Evolutionary conservation across 768 basidiomycete species (phyloP), one percentile per base, ranked within the genome.

Genomic region (Panus rudis): DNA sequence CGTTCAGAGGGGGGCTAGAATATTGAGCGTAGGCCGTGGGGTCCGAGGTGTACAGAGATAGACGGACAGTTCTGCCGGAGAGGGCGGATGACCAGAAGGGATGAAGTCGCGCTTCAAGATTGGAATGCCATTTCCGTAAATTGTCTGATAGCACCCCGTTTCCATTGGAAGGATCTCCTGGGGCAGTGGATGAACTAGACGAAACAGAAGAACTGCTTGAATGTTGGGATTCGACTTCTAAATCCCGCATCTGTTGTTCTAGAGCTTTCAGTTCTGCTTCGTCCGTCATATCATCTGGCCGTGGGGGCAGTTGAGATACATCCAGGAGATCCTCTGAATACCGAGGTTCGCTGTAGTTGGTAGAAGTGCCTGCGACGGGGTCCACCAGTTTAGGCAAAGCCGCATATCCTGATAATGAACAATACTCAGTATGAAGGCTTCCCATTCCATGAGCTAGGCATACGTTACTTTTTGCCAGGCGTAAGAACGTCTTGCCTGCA

Each of bases 1-100:
- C 47, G 14, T 46, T 35, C 0, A 52, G 42, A 6, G 60, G 39
- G 10, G 53, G 48, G 22, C 45, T 50, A 28, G 37, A 46, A 17
- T 32, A 24, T 12, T 35, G 30, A 10, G 46, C 48, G 25, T 39
- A 45, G 5, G 45, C 33, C 41, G 49, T 33, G 54, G 62, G 46
- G 63, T 65, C 30, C 60, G 66, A 12, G 59, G 76, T 63, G 52
- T 76, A 84, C n/a, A 92, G 54, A 17, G 76, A 68, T 4, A 92
- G 52, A 13, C 75, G 72, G 6, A 92, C 65, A 2, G 63, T 72
- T 14, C 89, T 75, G 20, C 76, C 70, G 8, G 83, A 55, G 0
- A 93, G 65, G 1, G 77, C 78, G 4, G 80, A 78, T 3, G 82
- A 75, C 88, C 88, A 92, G 63, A 94, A 92, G 0, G 82, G 78